phyloP scores from a whole-genome alignment of 106 monocot species.

The Acorus gramineus region DNA sequence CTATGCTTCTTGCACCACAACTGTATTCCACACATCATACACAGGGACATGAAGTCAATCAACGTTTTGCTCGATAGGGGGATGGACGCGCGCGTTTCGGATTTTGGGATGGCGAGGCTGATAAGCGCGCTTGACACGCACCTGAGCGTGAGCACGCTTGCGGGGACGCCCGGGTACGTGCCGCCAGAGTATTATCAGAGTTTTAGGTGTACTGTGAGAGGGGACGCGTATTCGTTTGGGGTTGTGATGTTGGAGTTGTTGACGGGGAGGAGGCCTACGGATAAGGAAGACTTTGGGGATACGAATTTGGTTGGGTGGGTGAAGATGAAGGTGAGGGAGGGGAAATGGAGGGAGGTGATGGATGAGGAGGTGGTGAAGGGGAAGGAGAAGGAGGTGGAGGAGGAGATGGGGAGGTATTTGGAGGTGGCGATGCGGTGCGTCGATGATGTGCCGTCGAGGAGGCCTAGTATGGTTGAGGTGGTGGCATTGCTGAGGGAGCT shows the following conservation, averaged over 20 bases:
- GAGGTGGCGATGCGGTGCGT: conserved; percentile 63
- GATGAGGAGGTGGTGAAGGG: conserved; percentile 24
- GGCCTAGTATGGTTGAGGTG: conserved; percentile 77
- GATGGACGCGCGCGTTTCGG: conserved; percentile 73
- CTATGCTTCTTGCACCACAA: conserved; percentile 75
- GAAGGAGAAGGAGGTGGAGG: conserved; percentile 12
- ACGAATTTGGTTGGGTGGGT: conserved; percentile 81
- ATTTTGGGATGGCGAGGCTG: conserved; percentile 82
- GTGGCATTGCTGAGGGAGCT: conserved; percentile 61
- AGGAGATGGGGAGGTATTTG: conserved; percentile 47
- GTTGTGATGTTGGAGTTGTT: conserved; percentile 68
- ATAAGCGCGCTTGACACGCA: conserved; percentile 80
- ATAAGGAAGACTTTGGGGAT: conserved; percentile 72
- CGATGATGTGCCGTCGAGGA: conserved; percentile 61
- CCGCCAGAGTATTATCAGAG: conserved; percentile 89
- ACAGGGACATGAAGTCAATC: conserved; percentile 87
- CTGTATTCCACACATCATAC: conserved; percentile 87
- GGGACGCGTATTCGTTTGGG: conserved; percentile 78
- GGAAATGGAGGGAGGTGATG: conserved; percentile 46
- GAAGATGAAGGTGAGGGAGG: conserved; percentile 45
- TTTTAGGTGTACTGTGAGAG: conserved; percentile 67
- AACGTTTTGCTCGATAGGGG: conserved; percentile 60
- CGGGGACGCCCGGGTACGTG: conserved; percentile 77
- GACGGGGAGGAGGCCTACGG: conserved; percentile 59
- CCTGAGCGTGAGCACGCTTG: conserved; percentile 71